Evolutionary conservation across 1,284 basidiomycete genomes (phyloP).

Genomic region (Tylopilus sp.): DNA sequence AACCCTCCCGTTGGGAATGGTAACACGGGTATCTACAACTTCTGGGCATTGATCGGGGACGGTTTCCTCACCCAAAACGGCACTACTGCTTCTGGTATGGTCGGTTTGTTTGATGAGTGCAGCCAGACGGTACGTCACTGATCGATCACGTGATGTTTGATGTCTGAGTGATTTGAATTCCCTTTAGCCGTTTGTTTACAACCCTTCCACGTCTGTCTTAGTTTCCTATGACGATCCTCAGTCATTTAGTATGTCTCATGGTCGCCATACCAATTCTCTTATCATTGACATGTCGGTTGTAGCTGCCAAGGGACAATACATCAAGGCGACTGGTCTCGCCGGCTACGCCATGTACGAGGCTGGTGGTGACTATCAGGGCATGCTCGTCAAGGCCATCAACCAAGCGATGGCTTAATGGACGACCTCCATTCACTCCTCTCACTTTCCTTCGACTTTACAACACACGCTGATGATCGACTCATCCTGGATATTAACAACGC

Average conservation of each 20-base stretch:
- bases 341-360: constrained; percentile 69
- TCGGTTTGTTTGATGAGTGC: constrained; percentile 58
- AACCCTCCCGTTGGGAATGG: constrained; percentile 36
- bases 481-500: constrained; percentile 7
- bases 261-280: neutral
- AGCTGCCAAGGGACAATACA: constrained; percentile 58
- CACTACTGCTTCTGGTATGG: constrained; percentile 47
- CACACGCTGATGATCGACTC: constrained; percentile 27
- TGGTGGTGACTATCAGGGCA: constrained; percentile 57
- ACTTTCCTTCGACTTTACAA: constrained; percentile 10
- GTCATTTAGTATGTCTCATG: constrained; percentile 44
- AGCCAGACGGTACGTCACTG: constrained; percentile 61
- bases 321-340: constrained; percentile 49
- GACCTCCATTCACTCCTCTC: constrained; percentile 10
- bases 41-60: constrained; percentile 55
- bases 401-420: constrained; percentile 22
- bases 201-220: constrained; percentile 50
- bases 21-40: constrained; percentile 48
- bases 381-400: constrained; percentile 56
- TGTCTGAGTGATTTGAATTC: constrained; percentile 7
- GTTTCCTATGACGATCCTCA: constrained; percentile 61
- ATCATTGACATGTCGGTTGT: neutral
- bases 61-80: constrained; percentile 58
- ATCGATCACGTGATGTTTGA: neutral
- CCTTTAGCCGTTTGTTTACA: constrained; percentile 63